A percentile compares a stretch with the other conserved stretches of the same genome.
Evolutionary conservation across 805 yeast genomes (phyloP).

Genomic region (Candida alai): DNA sequence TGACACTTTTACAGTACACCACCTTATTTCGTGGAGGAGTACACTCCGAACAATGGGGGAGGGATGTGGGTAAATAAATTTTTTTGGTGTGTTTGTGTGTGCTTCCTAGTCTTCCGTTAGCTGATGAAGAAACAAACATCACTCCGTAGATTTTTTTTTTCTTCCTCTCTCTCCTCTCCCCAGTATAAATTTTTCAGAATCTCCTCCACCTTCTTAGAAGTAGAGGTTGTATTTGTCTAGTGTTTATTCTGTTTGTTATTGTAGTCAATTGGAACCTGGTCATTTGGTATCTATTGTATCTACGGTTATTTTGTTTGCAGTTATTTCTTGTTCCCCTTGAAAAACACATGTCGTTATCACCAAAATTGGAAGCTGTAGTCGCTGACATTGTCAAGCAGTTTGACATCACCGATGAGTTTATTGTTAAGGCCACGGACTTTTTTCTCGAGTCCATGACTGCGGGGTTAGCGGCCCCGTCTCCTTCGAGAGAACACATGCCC

Average conservation of each 20-base stretch:
- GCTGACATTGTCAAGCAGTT: constrained; percentile 39
- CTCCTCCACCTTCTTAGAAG: too few species aligned
- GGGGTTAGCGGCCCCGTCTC: constrained; percentile 47
- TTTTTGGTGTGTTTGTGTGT: too few species aligned
- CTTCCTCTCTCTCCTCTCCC: neutral
- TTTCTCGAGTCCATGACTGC: constrained; percentile 59
- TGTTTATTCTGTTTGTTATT: neutral
- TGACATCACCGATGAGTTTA: constrained; percentile 37
- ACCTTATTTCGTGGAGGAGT: too few species aligned
- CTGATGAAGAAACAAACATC: too few species aligned
- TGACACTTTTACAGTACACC: too few species aligned
- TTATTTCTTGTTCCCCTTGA: neutral
- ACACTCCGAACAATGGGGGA: too few species aligned
- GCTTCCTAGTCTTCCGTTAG: too few species aligned
- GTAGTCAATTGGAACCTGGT: constrained; percentile 1
- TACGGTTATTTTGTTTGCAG: neutral
- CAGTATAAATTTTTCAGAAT: too few species aligned
- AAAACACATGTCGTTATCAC: constrained; percentile 8
- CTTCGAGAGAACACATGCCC: constrained; percentile 49
- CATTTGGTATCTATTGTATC: neutral
- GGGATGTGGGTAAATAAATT: too few species aligned
- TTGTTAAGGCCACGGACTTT: constrained; percentile 46
- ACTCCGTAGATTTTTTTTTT: neutral
- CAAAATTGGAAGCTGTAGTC: constrained; percentile 21
- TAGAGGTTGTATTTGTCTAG: too few species aligned